These are phyloP conservation scores for Vinca minor DNA, from an alignment of 257 asterid species.

Conservation along the genomic window DNA sequence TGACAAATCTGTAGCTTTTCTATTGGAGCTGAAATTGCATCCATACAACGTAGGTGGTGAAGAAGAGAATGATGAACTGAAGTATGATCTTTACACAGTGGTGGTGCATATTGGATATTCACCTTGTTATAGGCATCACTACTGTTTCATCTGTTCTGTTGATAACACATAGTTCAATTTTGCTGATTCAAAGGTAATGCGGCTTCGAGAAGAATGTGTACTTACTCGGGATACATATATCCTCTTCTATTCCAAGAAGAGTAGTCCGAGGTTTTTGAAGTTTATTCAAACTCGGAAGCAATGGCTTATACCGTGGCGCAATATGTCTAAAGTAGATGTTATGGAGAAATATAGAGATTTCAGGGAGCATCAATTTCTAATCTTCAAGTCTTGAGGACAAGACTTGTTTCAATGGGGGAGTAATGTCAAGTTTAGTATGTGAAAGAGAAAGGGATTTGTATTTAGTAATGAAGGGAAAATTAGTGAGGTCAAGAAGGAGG, in stretches of 20 bases:
- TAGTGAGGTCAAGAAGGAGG: too few species aligned
- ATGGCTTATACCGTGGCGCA: too few species aligned
- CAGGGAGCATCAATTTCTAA: too few species aligned
- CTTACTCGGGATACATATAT: constrained; percentile 80
- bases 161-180: constrained; percentile 65
- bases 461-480: too few species aligned
- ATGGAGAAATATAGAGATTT: too few species aligned
- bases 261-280: constrained; percentile 59
- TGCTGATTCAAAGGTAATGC: constrained; percentile 71
- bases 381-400: too few species aligned
- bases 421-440: too few species aligned
- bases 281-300: constrained; percentile 44
- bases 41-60: constrained; percentile 42
- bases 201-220: constrained; percentile 53
- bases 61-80: constrained; percentile 31
- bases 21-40: constrained; percentile 56
- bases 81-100: constrained; percentile 65
- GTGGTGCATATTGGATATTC: constrained; percentile 75
- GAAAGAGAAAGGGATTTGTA: too few species aligned
- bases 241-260: constrained; percentile 69
- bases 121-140: constrained; percentile 77
- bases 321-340: too few species aligned
- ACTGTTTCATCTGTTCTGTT: constrained; percentile 60
- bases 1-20: constrained; percentile 68
- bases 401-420: too few species aligned